Evolutionary conservation across 2,329 filamentous ascomycete genomes (phyloP).

Genomic region (Zasmidium angulare): DNA sequence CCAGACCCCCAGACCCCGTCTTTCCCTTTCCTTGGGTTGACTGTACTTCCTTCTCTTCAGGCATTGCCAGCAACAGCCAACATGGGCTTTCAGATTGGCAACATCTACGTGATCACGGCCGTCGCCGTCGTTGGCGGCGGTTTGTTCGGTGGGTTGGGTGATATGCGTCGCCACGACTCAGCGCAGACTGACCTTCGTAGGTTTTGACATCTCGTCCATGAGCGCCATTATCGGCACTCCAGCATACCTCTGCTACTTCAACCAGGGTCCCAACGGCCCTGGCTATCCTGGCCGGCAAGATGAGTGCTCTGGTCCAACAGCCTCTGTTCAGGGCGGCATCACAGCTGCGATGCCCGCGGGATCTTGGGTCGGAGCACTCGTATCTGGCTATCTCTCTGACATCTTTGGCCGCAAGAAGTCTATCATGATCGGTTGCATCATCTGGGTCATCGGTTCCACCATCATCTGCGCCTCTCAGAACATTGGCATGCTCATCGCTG

Average conservation of each 20-base stretch:
- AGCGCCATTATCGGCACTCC: conserved; percentile 58
- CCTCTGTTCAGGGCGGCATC: conserved; percentile 63
- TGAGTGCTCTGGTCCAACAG: conserved; percentile 52
- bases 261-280: conserved; percentile 49
- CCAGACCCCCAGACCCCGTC: neutral
- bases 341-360: conserved; percentile 71
- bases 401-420: conserved; percentile 53
- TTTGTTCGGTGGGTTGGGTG: conserved; percentile 53
- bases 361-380: conserved; percentile 63
- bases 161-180: neutral
- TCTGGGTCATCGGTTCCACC: conserved; percentile 54
- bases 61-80: neutral
- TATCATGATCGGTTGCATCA: conserved; percentile 50
- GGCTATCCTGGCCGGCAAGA: conserved; percentile 21
- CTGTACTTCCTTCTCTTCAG: neutral
- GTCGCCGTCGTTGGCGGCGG: conserved; percentile 63
- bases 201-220: conserved; percentile 75
- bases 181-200: conserved; percentile 33
- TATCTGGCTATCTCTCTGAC: conserved; percentile 60
- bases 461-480: conserved; percentile 64
- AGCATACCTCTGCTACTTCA: conserved; percentile 71
- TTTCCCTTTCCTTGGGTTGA: neutral
- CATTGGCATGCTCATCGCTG: conserved; percentile 67
- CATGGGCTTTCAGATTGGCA: conserved; percentile 40
- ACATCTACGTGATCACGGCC: conserved; percentile 57